Evolutionary conservation across 129 eudicot species (phyloP).

Genomic region (Kitagawia praeruptora): DNA sequence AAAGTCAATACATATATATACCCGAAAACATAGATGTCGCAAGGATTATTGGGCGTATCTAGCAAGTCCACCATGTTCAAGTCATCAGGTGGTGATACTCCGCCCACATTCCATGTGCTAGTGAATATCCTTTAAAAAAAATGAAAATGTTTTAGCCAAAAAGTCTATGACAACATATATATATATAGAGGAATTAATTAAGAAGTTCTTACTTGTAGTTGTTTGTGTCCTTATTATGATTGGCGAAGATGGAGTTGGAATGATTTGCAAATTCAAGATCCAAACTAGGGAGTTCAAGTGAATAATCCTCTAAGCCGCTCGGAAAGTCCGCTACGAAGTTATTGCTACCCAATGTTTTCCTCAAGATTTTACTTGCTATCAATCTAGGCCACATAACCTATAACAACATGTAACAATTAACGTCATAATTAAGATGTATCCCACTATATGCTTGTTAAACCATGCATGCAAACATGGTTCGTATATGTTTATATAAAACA

Average conservation of each 20-base stretch:
- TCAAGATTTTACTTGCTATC: slow-evolving; percentile 42
- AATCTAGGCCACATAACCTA: slow-evolving; percentile 62
- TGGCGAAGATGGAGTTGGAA: slow-evolving; percentile 13
- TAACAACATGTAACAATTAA: background rate
- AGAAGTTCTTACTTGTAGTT: slow-evolving; percentile 37
- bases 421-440: background rate
- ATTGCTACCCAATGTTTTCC: slow-evolving; percentile 32
- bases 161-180: no score
- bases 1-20: slow-evolving; percentile 2
- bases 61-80: slow-evolving; percentile 47
- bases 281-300: slow-evolving; percentile 33
- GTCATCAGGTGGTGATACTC: slow-evolving; percentile 41
- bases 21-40: slow-evolving; percentile 69
- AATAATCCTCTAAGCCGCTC: slow-evolving; percentile 20
- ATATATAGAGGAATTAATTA: no score
- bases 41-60: slow-evolving; percentile 20
- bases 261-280: slow-evolving; percentile 12
- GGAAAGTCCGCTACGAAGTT: slow-evolving; percentile 58
- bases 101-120: slow-evolving; percentile 72
- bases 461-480: slow-evolving; percentile 9
- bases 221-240: slow-evolving; percentile 16
- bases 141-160: background rate
- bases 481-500: background rate
- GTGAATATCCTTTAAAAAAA: slow-evolving; percentile 35
- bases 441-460: background rate